Evolutionary conservation across 768 basidiomycete species (phyloP), one percentile per base, ranked within the genome.

Genomic region (Leccinum aurantiacum): DNA sequence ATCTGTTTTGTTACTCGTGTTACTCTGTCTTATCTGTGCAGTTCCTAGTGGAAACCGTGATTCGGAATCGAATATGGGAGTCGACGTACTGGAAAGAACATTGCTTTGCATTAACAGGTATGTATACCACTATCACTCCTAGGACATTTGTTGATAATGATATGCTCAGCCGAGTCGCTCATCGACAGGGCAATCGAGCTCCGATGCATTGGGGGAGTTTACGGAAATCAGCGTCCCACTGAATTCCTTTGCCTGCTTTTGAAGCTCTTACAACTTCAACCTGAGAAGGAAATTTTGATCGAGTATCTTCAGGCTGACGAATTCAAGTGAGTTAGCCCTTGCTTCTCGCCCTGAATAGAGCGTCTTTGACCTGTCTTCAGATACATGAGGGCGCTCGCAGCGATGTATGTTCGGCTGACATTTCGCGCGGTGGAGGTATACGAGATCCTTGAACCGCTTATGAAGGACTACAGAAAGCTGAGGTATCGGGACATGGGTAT

Each of bases 51-150:
- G 97, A 98, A 80, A 96, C 93, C 38, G 92, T 98, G 63, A 95
- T 98, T 65, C 87, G 97, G 56, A 92, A 89, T 70, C 86, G 97
- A 62, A 97, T 99, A 61, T 99, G 96, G 80, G 96, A 98, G 74
- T 90, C 91, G 0, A 74, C 81, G 7, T 99, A 85, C 75, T 99
- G 96, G 96, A 99, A 99, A 78, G 96, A 99, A 72, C 93, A 97
- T 66, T 99, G 96, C 71, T 99, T 99, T 71, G 96, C 96, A 22
- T 79, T 99, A 51, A 97, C 93, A 61, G 93, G 94, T 91, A 53
- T 54, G 82, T 74, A 50, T 53, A 14, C 17, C 22, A 41, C 4
- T 59, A 3, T 35, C 53, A 62, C n/a, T 27, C 58, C 38, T 35
- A 51, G 35, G 6, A 54, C 7, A 13, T 27, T 1, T 29, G 4